A percentile compares a stretch with the other conserved stretches of the same genome.
Evolutionary conservation across 768 basidiomycete genomes (phyloP).

Genomic region (Kwoniella sp.): DNA sequence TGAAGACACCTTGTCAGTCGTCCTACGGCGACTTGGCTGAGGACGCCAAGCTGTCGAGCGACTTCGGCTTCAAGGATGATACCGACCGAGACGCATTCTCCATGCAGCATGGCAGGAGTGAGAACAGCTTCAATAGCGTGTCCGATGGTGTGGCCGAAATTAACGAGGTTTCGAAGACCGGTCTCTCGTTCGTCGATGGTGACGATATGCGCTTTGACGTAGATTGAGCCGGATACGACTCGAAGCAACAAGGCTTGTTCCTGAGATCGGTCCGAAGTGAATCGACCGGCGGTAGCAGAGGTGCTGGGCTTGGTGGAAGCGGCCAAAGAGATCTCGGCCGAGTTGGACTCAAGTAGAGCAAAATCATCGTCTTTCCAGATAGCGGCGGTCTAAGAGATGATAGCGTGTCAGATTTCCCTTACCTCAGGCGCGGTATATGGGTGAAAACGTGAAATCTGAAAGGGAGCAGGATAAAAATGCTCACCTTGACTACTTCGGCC

Average conservation of each 20-base stretch:
- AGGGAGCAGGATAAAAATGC: no score
- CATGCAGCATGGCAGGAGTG: conserved; percentile 90
- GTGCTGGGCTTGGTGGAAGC: conserved; percentile 69
- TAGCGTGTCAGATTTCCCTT: no score
- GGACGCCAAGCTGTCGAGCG: conserved; percentile 79
- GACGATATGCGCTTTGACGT: conserved; percentile 95
- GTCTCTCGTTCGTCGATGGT: conserved; percentile 96
- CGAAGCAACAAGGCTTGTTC: conserved; percentile 84
- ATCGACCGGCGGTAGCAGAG: conserved; percentile 58
- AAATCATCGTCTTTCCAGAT: conserved; percentile 96
- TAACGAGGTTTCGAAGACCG: conserved; percentile 94
- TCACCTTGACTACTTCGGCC: conserved; percentile 95
- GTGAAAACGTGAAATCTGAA: no score
- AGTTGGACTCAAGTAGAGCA: conserved; percentile 78
- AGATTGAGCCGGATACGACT: conserved; percentile 88
- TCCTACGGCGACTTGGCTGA: conserved; percentile 89
- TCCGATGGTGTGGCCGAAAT: conserved; percentile 97
- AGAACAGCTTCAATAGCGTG: conserved; percentile 97
- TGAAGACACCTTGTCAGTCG: conserved; percentile 83
- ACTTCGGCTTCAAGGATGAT: conserved; percentile 97
- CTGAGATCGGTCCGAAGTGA: conserved; percentile 61
- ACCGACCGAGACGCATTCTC: conserved; percentile 92
- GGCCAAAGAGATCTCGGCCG: conserved; percentile 78
- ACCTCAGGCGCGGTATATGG: no score
- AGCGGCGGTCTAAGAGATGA: conserved; percentile 79